Percentiles rank a stretch among this genome's conserved stretches.
Conservation (phyloP, 257 asterid genomes). For the Primulina eburnea region DNA sequence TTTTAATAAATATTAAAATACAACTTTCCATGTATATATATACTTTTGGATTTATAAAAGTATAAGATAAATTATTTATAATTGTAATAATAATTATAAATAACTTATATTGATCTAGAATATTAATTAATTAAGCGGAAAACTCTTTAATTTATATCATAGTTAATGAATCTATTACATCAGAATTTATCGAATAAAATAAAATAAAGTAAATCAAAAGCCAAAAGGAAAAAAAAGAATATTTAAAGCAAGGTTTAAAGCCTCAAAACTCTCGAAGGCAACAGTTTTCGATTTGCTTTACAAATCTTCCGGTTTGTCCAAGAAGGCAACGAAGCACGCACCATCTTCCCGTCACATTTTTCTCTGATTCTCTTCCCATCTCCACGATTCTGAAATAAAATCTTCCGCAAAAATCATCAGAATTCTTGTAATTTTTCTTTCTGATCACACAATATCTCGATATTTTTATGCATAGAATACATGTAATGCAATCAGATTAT, state of each 20-base stretch:
- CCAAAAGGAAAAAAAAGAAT: background rate
- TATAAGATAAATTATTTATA: no score
- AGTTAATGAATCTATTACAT: no score
- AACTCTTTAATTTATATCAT: no score
- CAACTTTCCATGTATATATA: no score
- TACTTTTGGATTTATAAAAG: no score
- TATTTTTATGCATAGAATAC: background rate
- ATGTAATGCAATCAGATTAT: background rate
- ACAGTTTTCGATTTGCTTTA: conserved; percentile 8
- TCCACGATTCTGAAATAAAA: background rate
- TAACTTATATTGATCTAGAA: no score
- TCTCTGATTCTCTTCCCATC: background rate
- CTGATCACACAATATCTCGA: conserved; percentile 5
- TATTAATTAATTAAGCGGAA: no score
- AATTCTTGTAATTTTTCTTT: background rate
- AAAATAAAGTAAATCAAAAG: background rate
- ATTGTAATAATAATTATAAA: no score
- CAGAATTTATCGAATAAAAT: no score
- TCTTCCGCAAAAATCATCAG: background rate
- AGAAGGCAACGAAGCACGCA: conserved; percentile 1
- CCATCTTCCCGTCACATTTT: background rate
- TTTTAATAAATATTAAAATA: no score
- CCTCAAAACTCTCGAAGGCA: conserved; percentile 19
- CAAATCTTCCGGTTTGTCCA: conserved; percentile 22
- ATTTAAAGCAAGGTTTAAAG: conserved; percentile 21